Percentiles rank a stretch among this genome's conserved stretches.
These are phyloP conservation scores for Tulasnella sp. DNA, from an alignment of 768 basidiomycete species.

Conservation along the genomic window DNA sequence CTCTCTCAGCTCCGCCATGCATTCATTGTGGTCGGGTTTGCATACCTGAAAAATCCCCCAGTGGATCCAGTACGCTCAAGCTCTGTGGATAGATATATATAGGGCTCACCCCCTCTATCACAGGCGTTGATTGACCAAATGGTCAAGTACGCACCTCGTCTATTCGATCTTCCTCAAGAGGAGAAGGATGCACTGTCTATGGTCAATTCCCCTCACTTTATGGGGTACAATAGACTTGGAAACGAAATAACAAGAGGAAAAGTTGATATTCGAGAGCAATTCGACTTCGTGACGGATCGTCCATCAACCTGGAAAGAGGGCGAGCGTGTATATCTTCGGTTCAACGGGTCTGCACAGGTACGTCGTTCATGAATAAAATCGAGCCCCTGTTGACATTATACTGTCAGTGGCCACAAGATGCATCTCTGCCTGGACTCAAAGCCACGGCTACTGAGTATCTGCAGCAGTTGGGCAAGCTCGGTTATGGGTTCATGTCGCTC, in stretches of 20 bases:
- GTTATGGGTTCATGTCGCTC: conserved; percentile 47
- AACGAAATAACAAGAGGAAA: conserved; percentile 59
- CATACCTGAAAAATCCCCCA: conserved; percentile 61
- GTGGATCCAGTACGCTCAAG: conserved; percentile 25
- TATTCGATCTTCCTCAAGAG: conserved; percentile 59
- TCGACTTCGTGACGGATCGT: conserved; percentile 64
- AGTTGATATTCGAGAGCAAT: conserved; percentile 67
- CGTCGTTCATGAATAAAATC: neutral
- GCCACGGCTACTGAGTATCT: conserved; percentile 46
- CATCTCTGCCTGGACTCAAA: conserved; percentile 58
- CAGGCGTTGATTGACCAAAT: conserved; percentile 35
- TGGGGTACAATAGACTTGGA: conserved; percentile 64
- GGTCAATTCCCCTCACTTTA: conserved; percentile 64
- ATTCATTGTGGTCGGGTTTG: conserved; percentile 69
- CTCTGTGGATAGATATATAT: neutral
- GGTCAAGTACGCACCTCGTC: conserved; percentile 47
- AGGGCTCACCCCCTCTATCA: conserved; percentile 33
- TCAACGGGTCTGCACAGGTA: conserved; percentile 72
- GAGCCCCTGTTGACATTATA: neutral
- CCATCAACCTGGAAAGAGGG: conserved; percentile 48
- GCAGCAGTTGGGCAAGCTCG: conserved; percentile 44
- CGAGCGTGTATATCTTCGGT: conserved; percentile 51
- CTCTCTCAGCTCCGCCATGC: conserved; percentile 55
- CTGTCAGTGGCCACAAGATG: conserved; percentile 65
- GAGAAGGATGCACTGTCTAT: conserved; percentile 56